A percentile compares a stretch with the other conserved stretches of the same genome.
Conservation (phyloP, 768 basidiomycete genomes). For the Artomyces pyxidatus region DNA sequence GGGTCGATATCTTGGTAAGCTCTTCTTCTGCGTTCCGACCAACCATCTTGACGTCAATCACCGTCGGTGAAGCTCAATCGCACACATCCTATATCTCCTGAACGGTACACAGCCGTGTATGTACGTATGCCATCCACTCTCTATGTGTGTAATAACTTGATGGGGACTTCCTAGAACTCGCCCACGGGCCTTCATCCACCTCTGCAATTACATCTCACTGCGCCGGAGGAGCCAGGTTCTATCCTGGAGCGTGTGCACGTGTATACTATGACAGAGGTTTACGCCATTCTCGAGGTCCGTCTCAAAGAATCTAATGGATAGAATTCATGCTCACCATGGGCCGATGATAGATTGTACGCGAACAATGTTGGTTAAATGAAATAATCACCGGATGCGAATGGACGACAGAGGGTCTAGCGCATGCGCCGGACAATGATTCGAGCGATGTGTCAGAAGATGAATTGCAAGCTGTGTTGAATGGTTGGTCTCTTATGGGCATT, state of each 20-base stretch:
- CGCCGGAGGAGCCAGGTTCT: conserved; percentile 74
- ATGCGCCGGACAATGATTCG: conserved; percentile 20
- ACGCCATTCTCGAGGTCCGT: conserved; percentile 64
- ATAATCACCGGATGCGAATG: conserved; percentile 53
- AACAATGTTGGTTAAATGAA: conserved; percentile 83
- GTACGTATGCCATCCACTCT: conserved; percentile 33
- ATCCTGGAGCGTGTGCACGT: conserved; percentile 64
- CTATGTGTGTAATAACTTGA: not conserved
- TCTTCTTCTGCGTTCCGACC: too few species aligned
- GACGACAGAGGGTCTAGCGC: conserved; percentile 41
- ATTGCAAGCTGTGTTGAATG: conserved; percentile 56
- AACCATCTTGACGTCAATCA: not conserved
- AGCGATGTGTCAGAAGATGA: conserved; percentile 41
- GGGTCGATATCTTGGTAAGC: conserved; percentile 59
- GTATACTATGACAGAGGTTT: conserved; percentile 63
- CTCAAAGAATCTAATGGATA: not conserved
- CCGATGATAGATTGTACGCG: conserved; percentile 52
- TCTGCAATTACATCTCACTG: conserved; percentile 53
- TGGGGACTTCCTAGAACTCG: conserved; percentile 38
- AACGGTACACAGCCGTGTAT: conserved; percentile 60
- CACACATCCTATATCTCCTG: conserved; percentile 35
- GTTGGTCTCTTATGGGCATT: conserved; percentile 27
- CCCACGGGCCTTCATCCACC: conserved; percentile 63
- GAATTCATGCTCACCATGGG: not conserved
- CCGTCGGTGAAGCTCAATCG: conserved; percentile 42